Conservation (phyloP, 208 protist genomes). For the Perkinsela sp. region DNA sequence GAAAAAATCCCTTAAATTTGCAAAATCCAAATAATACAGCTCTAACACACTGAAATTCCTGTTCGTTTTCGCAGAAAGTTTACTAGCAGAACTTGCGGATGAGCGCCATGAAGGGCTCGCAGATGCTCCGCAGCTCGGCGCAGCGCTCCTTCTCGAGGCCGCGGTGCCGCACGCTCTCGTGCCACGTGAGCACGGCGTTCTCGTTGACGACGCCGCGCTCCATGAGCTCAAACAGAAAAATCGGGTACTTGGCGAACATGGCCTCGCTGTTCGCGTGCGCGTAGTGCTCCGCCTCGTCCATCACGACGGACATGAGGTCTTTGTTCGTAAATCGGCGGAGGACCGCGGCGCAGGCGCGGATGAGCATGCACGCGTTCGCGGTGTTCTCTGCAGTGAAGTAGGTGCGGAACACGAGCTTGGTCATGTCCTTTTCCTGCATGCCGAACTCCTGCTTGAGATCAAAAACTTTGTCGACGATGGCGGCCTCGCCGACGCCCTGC, state of each 20-base stretch:
- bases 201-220: background rate
- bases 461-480: constrained; percentile 6
- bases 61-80: too few species aligned
- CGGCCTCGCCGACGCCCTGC: constrained; percentile 5
- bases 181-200: background rate
- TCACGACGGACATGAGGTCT: constrained; percentile 5
- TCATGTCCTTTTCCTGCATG: constrained; percentile 8
- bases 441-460: constrained; percentile 5
- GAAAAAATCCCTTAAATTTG: too few species aligned
- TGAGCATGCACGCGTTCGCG: constrained; percentile 12
- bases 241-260: constrained; percentile 6
- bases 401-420: constrained; percentile 10
- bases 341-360: constrained; percentile 11
- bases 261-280: constrained; percentile 5
- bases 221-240: background rate
- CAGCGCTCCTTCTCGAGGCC: background rate
- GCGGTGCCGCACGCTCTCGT: background rate
- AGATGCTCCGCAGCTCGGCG: background rate
- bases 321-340: constrained; percentile 2
- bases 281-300: constrained; percentile 3
- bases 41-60: too few species aligned
- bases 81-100: background rate
- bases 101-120: background rate
- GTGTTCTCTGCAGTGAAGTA: constrained; percentile 11
- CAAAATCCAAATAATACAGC: too few species aligned